Evolutionary conservation across 768 basidiomycete genomes (phyloP).

Genomic region (Lanmaoa rubissima): DNA sequence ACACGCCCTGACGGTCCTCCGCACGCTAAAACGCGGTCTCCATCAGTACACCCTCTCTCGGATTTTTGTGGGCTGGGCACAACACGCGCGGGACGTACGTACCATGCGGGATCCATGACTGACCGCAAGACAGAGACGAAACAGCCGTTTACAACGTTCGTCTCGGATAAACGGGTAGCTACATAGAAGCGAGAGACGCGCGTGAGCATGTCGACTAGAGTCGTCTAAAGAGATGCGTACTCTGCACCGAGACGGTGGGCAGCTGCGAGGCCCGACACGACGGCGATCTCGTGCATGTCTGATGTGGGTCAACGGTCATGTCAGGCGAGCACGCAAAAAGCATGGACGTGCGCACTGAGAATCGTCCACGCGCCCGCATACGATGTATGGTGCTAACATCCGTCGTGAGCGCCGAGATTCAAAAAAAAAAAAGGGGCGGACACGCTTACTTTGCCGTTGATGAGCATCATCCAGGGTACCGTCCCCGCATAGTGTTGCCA

Average conservation of each 20-base stretch:
- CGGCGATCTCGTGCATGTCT: conserved; percentile 3
- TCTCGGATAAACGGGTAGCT: not conserved
- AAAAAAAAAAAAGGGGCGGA: not conserved
- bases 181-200: not conserved
- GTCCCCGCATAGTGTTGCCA: not conserved
- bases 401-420: not conserved
- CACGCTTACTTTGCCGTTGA: not conserved
- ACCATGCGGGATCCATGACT: not conserved
- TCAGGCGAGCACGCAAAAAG: not conserved
- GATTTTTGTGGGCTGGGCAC: not conserved
- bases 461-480: not conserved
- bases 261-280: not conserved
- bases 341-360: not conserved
- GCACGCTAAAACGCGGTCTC: not conserved
- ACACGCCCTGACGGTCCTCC: not conserved
- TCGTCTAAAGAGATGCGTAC: not conserved
- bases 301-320: not conserved
- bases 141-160: not conserved
- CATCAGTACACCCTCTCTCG: not conserved
- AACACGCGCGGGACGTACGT: not conserved
- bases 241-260: not conserved
- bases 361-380: conserved; percentile 2
- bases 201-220: not conserved
- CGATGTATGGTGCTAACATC: not conserved
- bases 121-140: not conserved